Conservation (phyloP, 140 eudicot species). For the Erigeron philadelphicus region DNA sequence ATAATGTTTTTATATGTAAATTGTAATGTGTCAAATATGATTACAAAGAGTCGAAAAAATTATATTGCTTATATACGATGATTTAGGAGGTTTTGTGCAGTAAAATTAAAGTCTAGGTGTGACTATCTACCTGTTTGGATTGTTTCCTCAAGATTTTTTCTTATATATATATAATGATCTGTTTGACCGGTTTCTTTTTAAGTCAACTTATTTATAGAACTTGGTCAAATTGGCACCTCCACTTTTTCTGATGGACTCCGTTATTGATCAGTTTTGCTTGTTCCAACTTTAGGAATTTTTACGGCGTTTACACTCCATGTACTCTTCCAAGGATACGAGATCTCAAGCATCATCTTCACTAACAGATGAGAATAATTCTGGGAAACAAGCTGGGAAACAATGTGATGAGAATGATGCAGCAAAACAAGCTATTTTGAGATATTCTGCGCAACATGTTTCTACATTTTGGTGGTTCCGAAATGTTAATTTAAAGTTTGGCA, state of each 20-base stretch:
- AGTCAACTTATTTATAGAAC: background rate
- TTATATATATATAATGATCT: no score
- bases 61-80: no score
- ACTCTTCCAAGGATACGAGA: slow-evolving; percentile 40
- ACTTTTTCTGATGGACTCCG: background rate
- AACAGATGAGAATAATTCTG: slow-evolving; percentile 30
- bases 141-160: no score
- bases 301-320: slow-evolving; percentile 55
- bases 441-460: slow-evolving; percentile 40
- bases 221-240: background rate
- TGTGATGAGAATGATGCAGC: slow-evolving; percentile 23
- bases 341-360: slow-evolving; percentile 41
- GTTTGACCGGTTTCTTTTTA: no score
- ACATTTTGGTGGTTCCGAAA: slow-evolving; percentile 57
- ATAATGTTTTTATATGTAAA: no score
- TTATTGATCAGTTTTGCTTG: slow-evolving; percentile 2
- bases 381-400: slow-evolving; percentile 31
- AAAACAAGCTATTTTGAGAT: slow-evolving; percentile 55
- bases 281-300: slow-evolving; percentile 47
- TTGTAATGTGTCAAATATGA: no score
- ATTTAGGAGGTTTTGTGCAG: no score
- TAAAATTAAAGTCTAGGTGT: no score
- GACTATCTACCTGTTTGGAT: no score
- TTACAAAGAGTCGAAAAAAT: no score
- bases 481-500: slow-evolving; percentile 48